phyloP scores from a whole-genome alignment of 2,329 filamentous ascomycete genomes.

The Aspergillus terreus region DNA sequence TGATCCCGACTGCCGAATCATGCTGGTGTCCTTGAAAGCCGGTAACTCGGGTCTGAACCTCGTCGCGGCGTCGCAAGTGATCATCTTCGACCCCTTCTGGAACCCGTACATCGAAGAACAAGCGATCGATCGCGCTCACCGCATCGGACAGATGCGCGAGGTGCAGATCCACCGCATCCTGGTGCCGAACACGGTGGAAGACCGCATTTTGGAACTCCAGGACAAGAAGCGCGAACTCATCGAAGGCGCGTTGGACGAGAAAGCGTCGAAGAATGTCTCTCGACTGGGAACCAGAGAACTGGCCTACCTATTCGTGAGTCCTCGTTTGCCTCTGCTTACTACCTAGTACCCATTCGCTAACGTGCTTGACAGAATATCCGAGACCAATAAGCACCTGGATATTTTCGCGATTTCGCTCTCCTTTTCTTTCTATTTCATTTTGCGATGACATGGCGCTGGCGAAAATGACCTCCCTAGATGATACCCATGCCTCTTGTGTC shows the following conservation, averaged over 20 bases:
- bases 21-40: constrained; percentile 75
- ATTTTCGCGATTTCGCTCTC: neutral
- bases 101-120: constrained; percentile 92
- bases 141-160: constrained; percentile 72
- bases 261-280: constrained; percentile 62
- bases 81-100: constrained; percentile 92
- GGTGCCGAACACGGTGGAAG: constrained; percentile 75
- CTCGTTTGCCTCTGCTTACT: neutral
- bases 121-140: constrained; percentile 83
- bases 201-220: constrained; percentile 76
- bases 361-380: too few relatives aligned
- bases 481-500: too few relatives aligned
- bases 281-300: constrained; percentile 65
- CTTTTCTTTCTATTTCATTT: neutral
- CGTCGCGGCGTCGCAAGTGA: constrained; percentile 75
- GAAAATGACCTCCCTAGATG: too few relatives aligned
- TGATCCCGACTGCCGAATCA: constrained; percentile 58
- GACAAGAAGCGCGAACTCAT: constrained; percentile 74
- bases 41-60: constrained; percentile 86
- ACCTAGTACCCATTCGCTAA: too few relatives aligned
- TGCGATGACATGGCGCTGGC: too few relatives aligned
- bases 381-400: neutral
- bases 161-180: constrained; percentile 80
- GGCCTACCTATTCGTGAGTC: constrained; percentile 62
- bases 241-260: constrained; percentile 74